Conservation (phyloP, 495 filamentous ascomycete genomes). For the Podospora sp. region DNA sequence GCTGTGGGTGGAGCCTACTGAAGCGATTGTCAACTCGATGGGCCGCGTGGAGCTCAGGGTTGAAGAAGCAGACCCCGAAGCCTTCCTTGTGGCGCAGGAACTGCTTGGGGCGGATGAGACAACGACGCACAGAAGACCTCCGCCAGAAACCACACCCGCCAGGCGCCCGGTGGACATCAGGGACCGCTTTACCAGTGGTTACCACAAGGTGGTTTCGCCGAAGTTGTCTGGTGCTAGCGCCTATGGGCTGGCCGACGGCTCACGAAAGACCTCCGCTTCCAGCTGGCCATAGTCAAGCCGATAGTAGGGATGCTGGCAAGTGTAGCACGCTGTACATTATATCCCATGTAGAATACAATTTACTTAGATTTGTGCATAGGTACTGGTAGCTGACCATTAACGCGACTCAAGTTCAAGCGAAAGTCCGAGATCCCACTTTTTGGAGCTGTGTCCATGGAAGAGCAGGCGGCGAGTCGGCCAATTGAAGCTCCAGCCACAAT, state of each 20-base stretch:
- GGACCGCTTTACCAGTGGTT: neutral
- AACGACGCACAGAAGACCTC: slow-evolving; percentile 30
- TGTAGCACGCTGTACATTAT: slow-evolving; percentile 3
- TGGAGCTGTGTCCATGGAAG: no score
- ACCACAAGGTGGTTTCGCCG: neutral
- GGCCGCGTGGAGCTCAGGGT: slow-evolving; percentile 61
- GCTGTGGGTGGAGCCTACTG: slow-evolving; percentile 60
- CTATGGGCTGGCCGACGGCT: slow-evolving; percentile 8
- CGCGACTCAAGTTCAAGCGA: neutral
- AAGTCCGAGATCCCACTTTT: neutral
- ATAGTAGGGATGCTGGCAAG: neutral
- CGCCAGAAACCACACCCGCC: neutral
- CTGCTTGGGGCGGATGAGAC: slow-evolving; percentile 39
- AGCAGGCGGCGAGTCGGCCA: no score
- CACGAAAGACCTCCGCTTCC: neutral
- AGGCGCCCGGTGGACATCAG: neutral
- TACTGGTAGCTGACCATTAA: neutral
- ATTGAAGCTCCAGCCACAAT: neutral
- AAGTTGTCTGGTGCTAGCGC: slow-evolving; percentile 9
- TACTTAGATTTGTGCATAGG: neutral
- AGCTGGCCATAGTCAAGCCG: no score
- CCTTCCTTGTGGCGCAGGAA: slow-evolving; percentile 57
- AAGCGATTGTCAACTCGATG: slow-evolving; percentile 59
- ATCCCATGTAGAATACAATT: slow-evolving; percentile 6
- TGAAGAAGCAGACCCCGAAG: slow-evolving; percentile 45